Conservation (phyloP, 345 rosid genomes). For the Viola odorata region DNA sequence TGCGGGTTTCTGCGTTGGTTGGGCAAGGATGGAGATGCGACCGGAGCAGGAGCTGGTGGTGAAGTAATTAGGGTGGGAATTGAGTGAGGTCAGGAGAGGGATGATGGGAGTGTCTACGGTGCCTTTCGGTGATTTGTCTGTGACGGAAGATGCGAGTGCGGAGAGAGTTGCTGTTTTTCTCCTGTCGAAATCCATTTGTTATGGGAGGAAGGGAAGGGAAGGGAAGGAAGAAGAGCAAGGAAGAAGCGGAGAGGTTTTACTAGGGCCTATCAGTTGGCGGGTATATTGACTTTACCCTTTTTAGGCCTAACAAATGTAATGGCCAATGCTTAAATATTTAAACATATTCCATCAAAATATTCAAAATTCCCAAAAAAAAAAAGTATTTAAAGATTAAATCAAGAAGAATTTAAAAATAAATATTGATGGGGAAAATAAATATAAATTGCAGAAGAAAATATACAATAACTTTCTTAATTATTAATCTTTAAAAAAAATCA, state of each 20-base stretch:
- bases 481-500: no score
- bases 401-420: no score
- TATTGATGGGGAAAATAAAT: no score
- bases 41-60: slow-evolving; percentile 97
- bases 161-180: slow-evolving; percentile 67
- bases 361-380: no score
- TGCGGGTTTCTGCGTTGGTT: slow-evolving; percentile 34
- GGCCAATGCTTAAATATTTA: no score
- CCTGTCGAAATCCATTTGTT: slow-evolving; percentile 62
- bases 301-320: no score
- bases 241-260: background rate
- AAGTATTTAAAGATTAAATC: no score
- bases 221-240: background rate
- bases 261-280: background rate
- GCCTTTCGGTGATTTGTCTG: slow-evolving; percentile 85
- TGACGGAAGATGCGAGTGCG: slow-evolving; percentile 40
- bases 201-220: background rate
- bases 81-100: slow-evolving; percentile 64
- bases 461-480: no score
- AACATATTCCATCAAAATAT: no score
- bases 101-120: slow-evolving; percentile 62
- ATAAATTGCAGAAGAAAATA: no score
- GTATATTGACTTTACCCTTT: no score
- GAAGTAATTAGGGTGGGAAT: slow-evolving; percentile 69
- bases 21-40: slow-evolving; percentile 81